phyloP scores from a whole-genome alignment of 129 eudicot genomes.

The Artemisia annua region DNA sequence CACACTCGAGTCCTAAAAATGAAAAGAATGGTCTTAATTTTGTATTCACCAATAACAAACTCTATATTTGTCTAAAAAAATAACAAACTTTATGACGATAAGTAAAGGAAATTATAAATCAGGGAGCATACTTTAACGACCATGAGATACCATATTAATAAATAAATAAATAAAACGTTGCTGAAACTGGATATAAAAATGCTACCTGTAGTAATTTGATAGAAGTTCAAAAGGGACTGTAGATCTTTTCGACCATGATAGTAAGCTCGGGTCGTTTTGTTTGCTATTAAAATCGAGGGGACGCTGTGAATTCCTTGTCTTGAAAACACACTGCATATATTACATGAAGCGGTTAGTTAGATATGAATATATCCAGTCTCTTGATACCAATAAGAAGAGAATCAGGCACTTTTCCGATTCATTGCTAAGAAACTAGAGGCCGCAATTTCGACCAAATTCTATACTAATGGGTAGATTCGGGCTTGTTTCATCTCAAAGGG shows the following conservation, averaged over 20 bases:
- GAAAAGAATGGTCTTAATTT: constrained; percentile 1
- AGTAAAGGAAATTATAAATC: background rate
- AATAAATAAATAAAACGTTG: background rate
- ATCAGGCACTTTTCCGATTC: background rate
- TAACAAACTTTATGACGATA: background rate
- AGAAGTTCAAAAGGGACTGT: constrained; percentile 54
- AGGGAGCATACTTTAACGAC: background rate
- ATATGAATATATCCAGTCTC: background rate
- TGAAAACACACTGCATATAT: constrained; percentile 66
- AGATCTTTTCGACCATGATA: constrained; percentile 69
- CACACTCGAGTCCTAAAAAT: constrained; percentile 27
- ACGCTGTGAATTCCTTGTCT: constrained; percentile 76
- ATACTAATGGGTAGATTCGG: too few relatives aligned
- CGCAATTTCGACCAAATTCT: background rate
- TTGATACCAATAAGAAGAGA: constrained; percentile 4
- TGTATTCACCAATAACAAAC: background rate
- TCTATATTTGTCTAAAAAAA: too few relatives aligned
- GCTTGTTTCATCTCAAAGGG: too few relatives aligned
- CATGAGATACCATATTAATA: background rate
- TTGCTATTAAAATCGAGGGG: constrained; percentile 63
- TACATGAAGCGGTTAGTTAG: background rate
- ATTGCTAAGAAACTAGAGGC: background rate
- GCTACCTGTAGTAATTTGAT: constrained; percentile 65
- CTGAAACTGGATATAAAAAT: constrained; percentile 9
- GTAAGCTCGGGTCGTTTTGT: constrained; percentile 44